These are phyloP conservation scores for Phytophthora ohioensis DNA, from an alignment of 352 stramenopile genomes.

Conservation along the genomic window DNA sequence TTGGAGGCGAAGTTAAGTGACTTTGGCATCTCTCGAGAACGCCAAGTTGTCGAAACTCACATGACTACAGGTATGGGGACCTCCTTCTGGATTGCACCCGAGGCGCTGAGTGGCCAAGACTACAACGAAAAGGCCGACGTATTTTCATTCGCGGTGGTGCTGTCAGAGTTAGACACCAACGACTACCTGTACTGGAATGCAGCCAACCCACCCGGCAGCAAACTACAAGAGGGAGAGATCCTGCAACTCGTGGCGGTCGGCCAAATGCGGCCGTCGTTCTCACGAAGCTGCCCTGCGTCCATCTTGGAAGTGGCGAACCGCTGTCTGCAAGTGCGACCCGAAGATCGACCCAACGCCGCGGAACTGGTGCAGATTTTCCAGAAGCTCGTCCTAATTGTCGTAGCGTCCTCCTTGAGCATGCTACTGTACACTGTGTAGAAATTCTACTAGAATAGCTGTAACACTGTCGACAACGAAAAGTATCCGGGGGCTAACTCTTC, in stretches of 20 bases:
- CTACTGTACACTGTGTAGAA: too few species aligned
- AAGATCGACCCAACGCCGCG: constrained; percentile 36
- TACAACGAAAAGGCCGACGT: constrained; percentile 53
- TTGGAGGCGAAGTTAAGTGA: constrained; percentile 73
- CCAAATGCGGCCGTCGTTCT: constrained; percentile 43
- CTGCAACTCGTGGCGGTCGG: constrained; percentile 42
- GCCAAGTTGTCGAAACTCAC: constrained; percentile 27
- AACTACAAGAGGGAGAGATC: constrained; percentile 44
- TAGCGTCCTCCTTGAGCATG: constrained; percentile 26
- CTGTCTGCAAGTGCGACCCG: constrained; percentile 41
- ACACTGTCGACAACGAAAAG: neutral
- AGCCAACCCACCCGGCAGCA: constrained; percentile 20
- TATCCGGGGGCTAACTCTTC: neutral
- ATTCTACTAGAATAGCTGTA: constrained; percentile 2
- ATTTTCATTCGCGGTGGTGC: constrained; percentile 52
- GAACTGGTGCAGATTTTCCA: constrained; percentile 38
- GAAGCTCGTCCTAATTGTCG: constrained; percentile 12
- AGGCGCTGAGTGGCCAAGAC: constrained; percentile 40
- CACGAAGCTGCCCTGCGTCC: constrained; percentile 30
- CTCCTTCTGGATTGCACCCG: constrained; percentile 49
- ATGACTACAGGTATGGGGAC: constrained; percentile 50
- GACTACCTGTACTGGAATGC: constrained; percentile 51
- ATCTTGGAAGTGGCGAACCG: constrained; percentile 44
- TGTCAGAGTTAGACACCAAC: constrained; percentile 55
- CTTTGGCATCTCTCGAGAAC: constrained; percentile 65